Percentiles rank a stretch among this genome's conserved stretches.
Conservation (phyloP, 352 stramenopile genomes). For the Phytophthora ramorum region DNA sequence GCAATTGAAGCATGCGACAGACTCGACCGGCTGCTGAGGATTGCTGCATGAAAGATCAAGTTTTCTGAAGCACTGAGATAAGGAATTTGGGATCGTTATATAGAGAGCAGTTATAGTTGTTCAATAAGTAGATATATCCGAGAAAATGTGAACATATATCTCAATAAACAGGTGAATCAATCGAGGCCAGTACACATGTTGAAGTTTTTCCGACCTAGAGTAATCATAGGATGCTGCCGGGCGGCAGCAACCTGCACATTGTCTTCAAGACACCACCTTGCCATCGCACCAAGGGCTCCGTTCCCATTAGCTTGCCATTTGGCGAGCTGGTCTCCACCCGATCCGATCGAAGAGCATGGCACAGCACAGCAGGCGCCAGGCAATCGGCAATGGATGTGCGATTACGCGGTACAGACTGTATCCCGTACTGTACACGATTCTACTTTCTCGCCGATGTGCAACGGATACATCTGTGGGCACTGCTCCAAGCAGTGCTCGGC, state of each 20-base stretch:
- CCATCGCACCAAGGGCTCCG: neutral
- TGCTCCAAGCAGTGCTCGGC: too few relatives aligned
- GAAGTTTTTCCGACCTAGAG: neutral
- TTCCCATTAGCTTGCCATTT: neutral
- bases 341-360: neutral
- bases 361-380: neutral
- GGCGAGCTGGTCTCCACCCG: neutral
- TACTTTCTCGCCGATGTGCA: conserved; percentile 1
- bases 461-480: neutral
- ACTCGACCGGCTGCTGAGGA: neutral
- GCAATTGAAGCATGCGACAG: neutral
- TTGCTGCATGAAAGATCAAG: conserved; percentile 8
- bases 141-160: neutral
- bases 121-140: neutral
- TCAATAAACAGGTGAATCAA: neutral
- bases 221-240: neutral
- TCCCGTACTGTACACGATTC: neutral
- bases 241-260: neutral
- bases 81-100: neutral
- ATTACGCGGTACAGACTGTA: neutral
- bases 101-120: neutral
- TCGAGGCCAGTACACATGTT: neutral
- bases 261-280: neutral
- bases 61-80: conserved; percentile 1
- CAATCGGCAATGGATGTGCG: neutral